A percentile compares a stretch with the other conserved stretches of the same genome.
Conservation (phyloP, 176 grass and related monocot genomes). For the Musa troglodytarum region DNA sequence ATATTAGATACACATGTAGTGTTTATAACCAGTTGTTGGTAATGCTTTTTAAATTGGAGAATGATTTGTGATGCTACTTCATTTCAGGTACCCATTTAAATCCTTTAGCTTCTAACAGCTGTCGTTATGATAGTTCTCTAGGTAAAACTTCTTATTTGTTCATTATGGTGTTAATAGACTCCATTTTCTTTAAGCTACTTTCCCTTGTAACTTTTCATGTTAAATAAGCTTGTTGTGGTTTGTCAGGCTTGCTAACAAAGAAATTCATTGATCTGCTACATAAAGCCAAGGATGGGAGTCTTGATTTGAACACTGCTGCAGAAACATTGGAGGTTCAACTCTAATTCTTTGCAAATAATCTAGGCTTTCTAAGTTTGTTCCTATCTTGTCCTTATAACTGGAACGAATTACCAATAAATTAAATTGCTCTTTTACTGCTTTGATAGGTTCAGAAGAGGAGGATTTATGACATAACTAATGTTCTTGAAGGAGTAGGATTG, state of each 20-base stretch:
- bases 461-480: constrained; percentile 99
- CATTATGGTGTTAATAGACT: not conserved
- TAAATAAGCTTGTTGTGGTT: constrained; percentile 10
- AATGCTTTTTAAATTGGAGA: not conserved
- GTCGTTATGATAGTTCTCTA: constrained; percentile 82
- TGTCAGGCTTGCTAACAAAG: constrained; percentile 82
- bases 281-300: constrained; percentile 70
- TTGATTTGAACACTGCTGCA: constrained; percentile 94
- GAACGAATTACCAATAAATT: constrained; percentile 1
- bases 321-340: constrained; percentile 59
- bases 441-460: constrained; percentile 89
- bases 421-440: constrained; percentile 26
- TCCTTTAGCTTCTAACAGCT: constrained; percentile 28
- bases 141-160: constrained; percentile 25
- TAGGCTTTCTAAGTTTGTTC: constrained; percentile 3
- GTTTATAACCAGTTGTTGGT: not conserved
- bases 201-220: not conserved
- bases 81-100: not conserved
- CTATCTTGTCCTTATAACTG: constrained; percentile 1
- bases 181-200: not conserved
- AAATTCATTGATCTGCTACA: constrained; percentile 79
- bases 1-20: not conserved
- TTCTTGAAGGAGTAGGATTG: constrained; percentile 88
- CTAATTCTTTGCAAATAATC: constrained; percentile 14
- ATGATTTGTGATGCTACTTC: not conserved